Base-by-base conservation (phyloP, 208 protist species). In the Acanthamoeba sp. region DNA sequence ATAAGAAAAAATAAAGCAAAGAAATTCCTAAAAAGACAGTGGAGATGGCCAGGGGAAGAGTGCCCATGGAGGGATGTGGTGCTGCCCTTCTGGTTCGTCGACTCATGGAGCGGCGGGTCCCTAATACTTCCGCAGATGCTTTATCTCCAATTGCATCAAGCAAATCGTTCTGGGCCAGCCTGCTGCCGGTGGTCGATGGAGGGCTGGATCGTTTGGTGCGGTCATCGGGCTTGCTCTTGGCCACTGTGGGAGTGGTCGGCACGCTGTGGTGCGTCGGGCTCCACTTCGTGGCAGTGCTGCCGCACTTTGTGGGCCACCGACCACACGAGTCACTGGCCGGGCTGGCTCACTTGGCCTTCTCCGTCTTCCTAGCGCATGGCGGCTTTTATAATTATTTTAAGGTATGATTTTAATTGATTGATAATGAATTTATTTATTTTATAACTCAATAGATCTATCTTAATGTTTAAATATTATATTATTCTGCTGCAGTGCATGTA, bases 361-460 rank as follows among this genome's bases (percentile, higher is more conserved):
- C 64, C 1, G n/a, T 38, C 64, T 73, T 73, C 34, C 64, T 73
- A 6, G 64, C n/a, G 6, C 64, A 73, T 12, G 64, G 64, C 64
- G 64, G 64, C 14, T 73, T 73, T 29, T 73, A 73, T 29, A 73
- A 73, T 6, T 73, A 73, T 38, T 73, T 73, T 6, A 73, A 73
- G 64, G 64, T 69, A 20, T 16, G 3, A 48, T n/a, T n/a, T n/a
- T n/a, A n/a, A 24, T 59, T 59, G 20, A 24, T 59, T 59, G 20
- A 2, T 66, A n/a, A 66, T 66, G 16, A n/a, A 66, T 66, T 66
- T 66, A 66, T 66, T 66, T 66, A 66, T 27, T 27, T 50, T 50
- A 50, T 50, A n/a, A n/a, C n/a, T n/a, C n/a, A n/a, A n/a, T n/a
- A n/a, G n/a, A n/a, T n/a, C n/a, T 59, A 59, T 59, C 20, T 59